These are phyloP conservation scores for Xylaria sp. DNA, from an alignment of 2,329 filamentous ascomycete species.

Conservation along the genomic window DNA sequence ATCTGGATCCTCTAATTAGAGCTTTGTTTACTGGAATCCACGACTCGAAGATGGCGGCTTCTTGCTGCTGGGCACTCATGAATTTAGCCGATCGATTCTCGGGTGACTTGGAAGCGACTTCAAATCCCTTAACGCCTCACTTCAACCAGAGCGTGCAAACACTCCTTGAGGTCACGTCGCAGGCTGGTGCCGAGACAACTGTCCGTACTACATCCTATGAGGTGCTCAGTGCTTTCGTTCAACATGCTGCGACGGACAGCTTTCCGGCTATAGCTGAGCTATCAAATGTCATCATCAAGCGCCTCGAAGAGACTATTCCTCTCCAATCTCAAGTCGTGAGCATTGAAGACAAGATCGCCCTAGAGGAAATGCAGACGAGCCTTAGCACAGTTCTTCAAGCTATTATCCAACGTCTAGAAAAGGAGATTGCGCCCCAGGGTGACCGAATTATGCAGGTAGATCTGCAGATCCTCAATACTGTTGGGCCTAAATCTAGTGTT, in stretches of 20 bases:
- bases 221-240: conserved; percentile 93
- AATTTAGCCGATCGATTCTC: conserved; percentile 97
- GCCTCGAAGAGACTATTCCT: conserved; percentile 87
- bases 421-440: conserved; percentile 88
- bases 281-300: conserved; percentile 88
- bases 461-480: conserved; percentile 80
- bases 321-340: conserved; percentile 95
- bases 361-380: conserved; percentile 98
- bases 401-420: conserved; percentile 90
- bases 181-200: conserved; percentile 83
- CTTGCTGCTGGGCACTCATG: conserved; percentile 99
- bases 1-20: conserved; percentile 85
- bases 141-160: conserved; percentile 93
- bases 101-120: conserved; percentile 78
- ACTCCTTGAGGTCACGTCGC: conserved; percentile 85
- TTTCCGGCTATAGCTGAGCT: conserved; percentile 82
- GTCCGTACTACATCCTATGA: conserved; percentile 97
- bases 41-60: conserved; percentile 95
- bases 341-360: conserved; percentile 92
- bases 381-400: conserved; percentile 90
- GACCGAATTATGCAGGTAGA: conserved; percentile 94
- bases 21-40: conserved; percentile 90
- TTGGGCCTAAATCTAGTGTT: conserved; percentile 88
- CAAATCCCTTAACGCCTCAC: conserved; percentile 88
- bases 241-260: conserved; percentile 88